Evolutionary conservation across 2,329 filamentous ascomycete species (phyloP).

Genomic region (Trichoderma koningiopsis): DNA sequence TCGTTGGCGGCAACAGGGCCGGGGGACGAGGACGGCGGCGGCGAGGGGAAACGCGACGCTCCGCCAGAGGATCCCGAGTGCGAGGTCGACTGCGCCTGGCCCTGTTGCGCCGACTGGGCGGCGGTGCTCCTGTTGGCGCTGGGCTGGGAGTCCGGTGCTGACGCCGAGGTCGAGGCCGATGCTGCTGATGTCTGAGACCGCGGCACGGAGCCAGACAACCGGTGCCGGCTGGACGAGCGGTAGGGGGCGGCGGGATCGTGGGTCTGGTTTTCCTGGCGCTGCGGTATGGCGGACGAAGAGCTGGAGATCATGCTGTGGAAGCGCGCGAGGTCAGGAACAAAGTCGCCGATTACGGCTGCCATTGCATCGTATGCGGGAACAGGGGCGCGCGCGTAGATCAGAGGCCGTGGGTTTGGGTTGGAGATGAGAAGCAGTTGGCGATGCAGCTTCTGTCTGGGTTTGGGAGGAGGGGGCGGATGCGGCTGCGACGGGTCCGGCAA

Average conservation of each 20-base stretch:
- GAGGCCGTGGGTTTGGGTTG: not conserved
- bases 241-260: conserved; percentile 23
- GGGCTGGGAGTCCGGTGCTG: not conserved
- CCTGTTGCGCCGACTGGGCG: conserved; percentile 26
- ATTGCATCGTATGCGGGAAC: conserved; percentile 49
- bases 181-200: conserved; percentile 26
- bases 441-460: not conserved
- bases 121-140: conserved; percentile 22
- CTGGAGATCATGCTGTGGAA: conserved; percentile 70
- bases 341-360: conserved; percentile 70
- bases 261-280: conserved; percentile 44
- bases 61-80: conserved; percentile 40
- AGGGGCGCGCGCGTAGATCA: not conserved
- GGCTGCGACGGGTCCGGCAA: conserved; percentile 11
- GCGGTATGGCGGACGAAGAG: conserved; percentile 36
- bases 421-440: not conserved
- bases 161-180: not conserved
- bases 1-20: conserved; percentile 44
- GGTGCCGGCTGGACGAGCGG: conserved; percentile 25
- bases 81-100: conserved; percentile 9
- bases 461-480: not conserved
- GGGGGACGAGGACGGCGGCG: conserved; percentile 56
- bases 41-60: conserved; percentile 55
- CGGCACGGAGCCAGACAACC: conserved; percentile 24
- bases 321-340: conserved; percentile 70